Conservation (phyloP, 2,329 filamentous ascomycete genomes). For the Claviceps africana region DNA sequence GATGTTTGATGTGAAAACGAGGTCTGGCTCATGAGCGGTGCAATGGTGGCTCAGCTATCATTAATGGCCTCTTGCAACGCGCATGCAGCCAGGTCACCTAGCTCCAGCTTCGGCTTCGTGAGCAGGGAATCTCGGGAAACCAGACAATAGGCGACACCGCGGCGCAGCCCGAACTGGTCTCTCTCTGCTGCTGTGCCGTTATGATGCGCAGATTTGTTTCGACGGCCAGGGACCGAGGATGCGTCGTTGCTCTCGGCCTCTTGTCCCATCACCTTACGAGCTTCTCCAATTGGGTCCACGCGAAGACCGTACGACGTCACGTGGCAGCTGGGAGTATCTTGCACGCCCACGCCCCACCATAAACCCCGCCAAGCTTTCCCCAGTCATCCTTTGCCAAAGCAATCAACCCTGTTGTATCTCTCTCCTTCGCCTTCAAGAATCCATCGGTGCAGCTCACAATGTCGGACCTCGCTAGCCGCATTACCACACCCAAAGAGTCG, state of each 20-base stretch:
- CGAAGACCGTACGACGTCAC: not conserved
- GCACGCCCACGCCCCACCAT: not conserved
- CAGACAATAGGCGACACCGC: not conserved
- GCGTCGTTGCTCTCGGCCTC: not conserved
- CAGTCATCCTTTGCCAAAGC: not conserved
- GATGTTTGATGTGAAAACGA: not conserved
- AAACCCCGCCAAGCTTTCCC: not conserved
- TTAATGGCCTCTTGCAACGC: not conserved
- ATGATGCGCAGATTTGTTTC: not conserved
- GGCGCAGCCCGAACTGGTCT: not conserved
- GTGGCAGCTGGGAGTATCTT: not conserved
- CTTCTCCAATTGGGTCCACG: not conserved
- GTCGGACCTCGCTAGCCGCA: constrained; percentile 7
- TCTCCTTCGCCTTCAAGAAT: not conserved
- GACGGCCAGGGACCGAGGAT: not conserved
- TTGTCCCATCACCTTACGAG: not conserved
- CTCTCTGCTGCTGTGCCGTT: not conserved
- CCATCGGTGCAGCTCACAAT: not conserved
- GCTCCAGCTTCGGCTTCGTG: not conserved
- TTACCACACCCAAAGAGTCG: constrained; percentile 1
- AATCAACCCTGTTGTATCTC: not conserved
- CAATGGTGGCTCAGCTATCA: not conserved
- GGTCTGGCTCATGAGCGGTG: not conserved
- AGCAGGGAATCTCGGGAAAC: not conserved
- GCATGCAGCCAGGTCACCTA: not conserved